A percentile compares a stretch with the other conserved stretches of the same genome.
These are phyloP conservation scores for Kodamaea sp. DNA, from an alignment of 1,139 yeast species.

Conservation along the genomic window DNA sequence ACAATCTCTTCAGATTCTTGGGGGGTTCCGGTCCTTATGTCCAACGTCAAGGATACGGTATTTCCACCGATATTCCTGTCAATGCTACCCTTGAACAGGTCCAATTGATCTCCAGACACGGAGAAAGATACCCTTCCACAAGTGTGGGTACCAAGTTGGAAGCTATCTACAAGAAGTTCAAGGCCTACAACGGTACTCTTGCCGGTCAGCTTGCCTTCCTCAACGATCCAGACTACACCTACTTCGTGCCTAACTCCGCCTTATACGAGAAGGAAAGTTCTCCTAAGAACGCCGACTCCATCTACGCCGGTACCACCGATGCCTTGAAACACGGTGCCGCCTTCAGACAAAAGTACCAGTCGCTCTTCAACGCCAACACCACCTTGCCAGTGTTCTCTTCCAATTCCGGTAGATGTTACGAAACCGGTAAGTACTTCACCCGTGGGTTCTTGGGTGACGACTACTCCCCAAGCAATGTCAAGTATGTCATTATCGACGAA, in stretches of 20 bases:
- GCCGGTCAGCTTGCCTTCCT: slow-evolving; percentile 34
- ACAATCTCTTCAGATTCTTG: slow-evolving; percentile 43
- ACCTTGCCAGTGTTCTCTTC: slow-evolving; percentile 36
- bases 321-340: slow-evolving; percentile 36
- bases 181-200: slow-evolving; percentile 25
- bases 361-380: slow-evolving; percentile 20
- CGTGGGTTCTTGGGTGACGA: slow-evolving; percentile 27
- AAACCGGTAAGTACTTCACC: slow-evolving; percentile 34
- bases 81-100: slow-evolving; percentile 63
- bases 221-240: slow-evolving; percentile 31
- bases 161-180: slow-evolving; percentile 21
- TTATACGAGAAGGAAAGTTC: slow-evolving; percentile 28
- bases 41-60: slow-evolving; percentile 47
- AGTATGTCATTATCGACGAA: slow-evolving; percentile 29
- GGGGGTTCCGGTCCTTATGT: slow-evolving; percentile 53
- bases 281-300: slow-evolving; percentile 15
- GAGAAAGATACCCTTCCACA: slow-evolving; percentile 63
- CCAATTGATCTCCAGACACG: slow-evolving; percentile 66
- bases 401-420: slow-evolving; percentile 31
- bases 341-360: slow-evolving; percentile 35
- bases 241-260: slow-evolving; percentile 28
- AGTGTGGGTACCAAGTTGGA: slow-evolving; percentile 14
- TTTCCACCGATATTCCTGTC: slow-evolving; percentile 48
- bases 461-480: slow-evolving; percentile 12
- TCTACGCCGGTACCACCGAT: slow-evolving; percentile 26